These are phyloP conservation scores for Lactarius hengduanensis DNA, from an alignment of 768 basidiomycete genomes.

Conservation along the genomic window DNA sequence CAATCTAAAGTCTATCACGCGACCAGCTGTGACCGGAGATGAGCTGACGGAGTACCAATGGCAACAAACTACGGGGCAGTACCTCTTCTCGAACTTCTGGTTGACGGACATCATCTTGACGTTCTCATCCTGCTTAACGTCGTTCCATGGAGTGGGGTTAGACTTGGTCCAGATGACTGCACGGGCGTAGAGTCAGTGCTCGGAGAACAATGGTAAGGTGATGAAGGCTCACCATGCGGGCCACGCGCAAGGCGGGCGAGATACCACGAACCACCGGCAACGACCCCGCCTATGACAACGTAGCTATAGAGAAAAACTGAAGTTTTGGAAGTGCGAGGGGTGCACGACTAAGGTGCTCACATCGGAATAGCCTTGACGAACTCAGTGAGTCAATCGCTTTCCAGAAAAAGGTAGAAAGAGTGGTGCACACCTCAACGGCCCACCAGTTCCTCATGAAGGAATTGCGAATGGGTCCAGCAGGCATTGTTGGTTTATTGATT, in stretches of 20 bases:
- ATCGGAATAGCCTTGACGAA: conserved; percentile 28
- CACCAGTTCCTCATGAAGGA: conserved; percentile 29
- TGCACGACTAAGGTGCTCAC: conserved; percentile 11
- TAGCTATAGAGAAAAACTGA: conserved; percentile 37
- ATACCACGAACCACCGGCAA: conserved; percentile 46
- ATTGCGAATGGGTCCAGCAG: conserved; percentile 16
- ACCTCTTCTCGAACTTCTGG: conserved; percentile 77
- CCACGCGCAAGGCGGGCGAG: conserved; percentile 45
- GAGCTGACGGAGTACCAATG: conserved; percentile 22
- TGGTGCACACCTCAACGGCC: conserved; percentile 27
- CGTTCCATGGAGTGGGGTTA: conserved; percentile 91
- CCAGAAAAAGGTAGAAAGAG: background rate
- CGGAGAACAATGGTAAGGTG: background rate
- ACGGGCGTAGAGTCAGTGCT: conserved; percentile 15
- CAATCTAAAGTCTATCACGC: conserved; percentile 62
- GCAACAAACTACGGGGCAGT: conserved; percentile 30
- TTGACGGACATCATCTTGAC: conserved; percentile 69
- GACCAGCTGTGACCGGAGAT: conserved; percentile 54
- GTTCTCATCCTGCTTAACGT: conserved; percentile 69
- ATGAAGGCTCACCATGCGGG: conserved; percentile 37
- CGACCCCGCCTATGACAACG: conserved; percentile 47
- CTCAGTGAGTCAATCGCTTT: background rate
- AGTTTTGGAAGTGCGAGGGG: background rate
- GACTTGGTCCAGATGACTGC: conserved; percentile 59
- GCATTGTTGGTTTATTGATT: conserved; percentile 4